Evolutionary conservation across 352 stramenopile species (phyloP).

Genomic region (Pythium aquatile): DNA sequence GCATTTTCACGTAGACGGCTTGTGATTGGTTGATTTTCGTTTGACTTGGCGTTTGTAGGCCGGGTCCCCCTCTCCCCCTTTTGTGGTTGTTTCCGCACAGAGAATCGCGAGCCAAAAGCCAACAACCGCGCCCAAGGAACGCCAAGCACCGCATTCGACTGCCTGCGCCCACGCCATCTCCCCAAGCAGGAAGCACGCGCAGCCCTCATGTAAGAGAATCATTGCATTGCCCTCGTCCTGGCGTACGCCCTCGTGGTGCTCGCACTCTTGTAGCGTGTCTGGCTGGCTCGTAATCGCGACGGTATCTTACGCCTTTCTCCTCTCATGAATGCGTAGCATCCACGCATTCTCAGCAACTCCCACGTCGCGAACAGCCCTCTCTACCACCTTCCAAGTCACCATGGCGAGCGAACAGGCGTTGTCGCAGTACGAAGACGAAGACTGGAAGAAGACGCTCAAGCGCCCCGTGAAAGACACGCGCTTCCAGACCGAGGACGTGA

Average conservation of each 20-base stretch:
- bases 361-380: neutral
- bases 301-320: constrained; percentile 20
- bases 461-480: constrained; percentile 85
- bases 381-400: neutral
- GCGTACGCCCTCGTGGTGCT: constrained; percentile 2
- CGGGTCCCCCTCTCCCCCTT: constrained; percentile 8
- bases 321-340: neutral
- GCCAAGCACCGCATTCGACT: constrained; percentile 12
- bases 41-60: constrained; percentile 21
- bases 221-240: neutral
- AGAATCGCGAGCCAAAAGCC: constrained; percentile 18
- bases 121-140: constrained; percentile 8
- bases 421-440: constrained; percentile 41
- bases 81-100: constrained; percentile 18
- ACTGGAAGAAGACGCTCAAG: constrained; percentile 81
- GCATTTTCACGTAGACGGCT: neutral
- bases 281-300: neutral
- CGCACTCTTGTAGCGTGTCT: neutral
- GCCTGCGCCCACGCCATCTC: constrained; percentile 5
- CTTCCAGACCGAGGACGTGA: constrained; percentile 96
- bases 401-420: constrained; percentile 28
- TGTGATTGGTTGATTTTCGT: constrained; percentile 18
- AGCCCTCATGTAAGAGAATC: constrained; percentile 13
- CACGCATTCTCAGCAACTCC: neutral
- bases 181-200: neutral